Base-by-base conservation (phyloP, 371 early-diverging fungal genomes). In the Syncephalastrum contaminatum region DNA sequence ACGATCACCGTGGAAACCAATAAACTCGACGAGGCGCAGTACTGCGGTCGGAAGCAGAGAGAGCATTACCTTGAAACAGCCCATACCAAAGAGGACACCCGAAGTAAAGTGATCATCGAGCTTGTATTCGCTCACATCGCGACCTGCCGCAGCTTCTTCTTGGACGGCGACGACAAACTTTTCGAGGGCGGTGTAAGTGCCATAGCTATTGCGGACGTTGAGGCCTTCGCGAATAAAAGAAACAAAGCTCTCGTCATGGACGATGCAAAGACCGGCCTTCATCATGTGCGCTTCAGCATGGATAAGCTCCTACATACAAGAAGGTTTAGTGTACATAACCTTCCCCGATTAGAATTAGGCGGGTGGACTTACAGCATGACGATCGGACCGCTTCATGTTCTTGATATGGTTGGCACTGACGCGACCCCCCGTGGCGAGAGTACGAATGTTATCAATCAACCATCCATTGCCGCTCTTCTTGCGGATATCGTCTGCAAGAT, bases 1-100 rank as follows among this genome's bases (percentile, higher is more conserved):
- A n/a, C 87, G 75, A 59, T 87, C 79, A 14, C 85, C 83, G 1
- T 74, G 52, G 62, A 89, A 88, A 3, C 91, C 91, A 45, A 88
- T 79, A n/a, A 89, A 60, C 58, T 88, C 88, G 18, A 88, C 73
- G 4, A 90, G 51, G 16, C 77, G 67, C 48, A 90, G 64, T 14
- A 85, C 74, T 36, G 70, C 73, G 0, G 65, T 57, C 4, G 91
- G 91, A 47, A 90, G 59, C 63, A 89, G 69, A 43, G 83, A 82
- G 20, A 90, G 66, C 18, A 86, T 69, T 21, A 90, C 55, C 21
- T 85, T 86, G 63, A 90, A 90, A 41, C 73, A 65, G 25, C 89
- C 90, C 50, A 87, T 73, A 43, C 86, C 88, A 20, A 85, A 73
- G 8, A 70, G 63, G 3, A 90, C 80, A 22, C 89, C 90, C 18